Conservation (phyloP, 1,284 basidiomycete species). For the Moesziomyces parantarcticus region DNA sequence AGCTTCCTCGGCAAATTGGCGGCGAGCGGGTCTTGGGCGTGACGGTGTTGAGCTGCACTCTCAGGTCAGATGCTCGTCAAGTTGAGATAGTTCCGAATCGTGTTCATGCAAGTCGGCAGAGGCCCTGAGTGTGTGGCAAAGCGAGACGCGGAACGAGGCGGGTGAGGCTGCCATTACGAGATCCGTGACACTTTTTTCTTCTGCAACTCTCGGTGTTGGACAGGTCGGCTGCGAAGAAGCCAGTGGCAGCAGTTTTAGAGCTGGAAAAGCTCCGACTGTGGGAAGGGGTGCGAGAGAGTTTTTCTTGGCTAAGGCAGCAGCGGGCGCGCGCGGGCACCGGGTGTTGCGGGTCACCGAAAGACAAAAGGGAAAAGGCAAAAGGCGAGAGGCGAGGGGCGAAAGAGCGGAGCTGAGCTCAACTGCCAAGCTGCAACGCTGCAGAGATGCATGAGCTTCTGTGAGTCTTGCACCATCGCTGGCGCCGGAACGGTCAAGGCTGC, state of each 20-base stretch:
- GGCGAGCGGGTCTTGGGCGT: neutral
- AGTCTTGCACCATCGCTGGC: neutral
- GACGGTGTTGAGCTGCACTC: neutral
- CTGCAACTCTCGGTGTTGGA: neutral
- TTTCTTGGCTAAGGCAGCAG: constrained; percentile 22
- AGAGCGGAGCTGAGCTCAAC: no score
- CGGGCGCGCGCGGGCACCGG: constrained; percentile 2
- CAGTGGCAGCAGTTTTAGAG: neutral
- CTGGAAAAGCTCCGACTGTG: constrained; percentile 20
- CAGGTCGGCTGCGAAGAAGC: neutral
- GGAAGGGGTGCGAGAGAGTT: neutral
- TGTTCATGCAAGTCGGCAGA: constrained; percentile 3
- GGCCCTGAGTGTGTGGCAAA: no score
- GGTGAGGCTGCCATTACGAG: neutral
- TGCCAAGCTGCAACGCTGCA: neutral
- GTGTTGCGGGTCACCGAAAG: constrained; percentile 38
- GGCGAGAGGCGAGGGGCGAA: no score
- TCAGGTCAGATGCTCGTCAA: constrained; percentile 17
- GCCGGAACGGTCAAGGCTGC: neutral
- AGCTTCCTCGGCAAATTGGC: constrained; percentile 9
- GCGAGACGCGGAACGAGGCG: neutral
- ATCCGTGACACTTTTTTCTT: neutral
- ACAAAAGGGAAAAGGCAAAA: no score
- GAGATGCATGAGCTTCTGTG: neutral
- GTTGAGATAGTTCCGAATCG: constrained; percentile 12